Evolutionary conservation across 192 early-diverging fungal species (phyloP).

Genomic region (Coemansia javaensis): DNA sequence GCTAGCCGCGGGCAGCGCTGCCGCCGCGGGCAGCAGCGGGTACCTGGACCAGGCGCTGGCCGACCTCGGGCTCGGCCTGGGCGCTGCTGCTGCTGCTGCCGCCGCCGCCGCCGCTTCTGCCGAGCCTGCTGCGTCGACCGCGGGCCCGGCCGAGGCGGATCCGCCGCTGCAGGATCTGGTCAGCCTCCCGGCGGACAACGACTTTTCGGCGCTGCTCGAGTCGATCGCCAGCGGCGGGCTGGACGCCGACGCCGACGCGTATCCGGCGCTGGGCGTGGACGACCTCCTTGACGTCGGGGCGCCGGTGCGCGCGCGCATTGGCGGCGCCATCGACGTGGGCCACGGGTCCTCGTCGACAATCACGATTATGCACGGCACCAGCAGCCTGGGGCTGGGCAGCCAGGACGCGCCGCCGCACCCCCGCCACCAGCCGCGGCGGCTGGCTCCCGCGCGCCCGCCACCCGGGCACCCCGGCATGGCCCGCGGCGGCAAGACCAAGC

Average conservation of each 20-base stretch:
- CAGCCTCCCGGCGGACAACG: conserved; percentile 27
- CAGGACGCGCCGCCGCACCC: conserved; percentile 2
- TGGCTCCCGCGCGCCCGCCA: conserved; percentile 16
- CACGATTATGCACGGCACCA: conserved; percentile 40
- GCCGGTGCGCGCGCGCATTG: conserved; percentile 7
- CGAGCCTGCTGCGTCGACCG: neutral
- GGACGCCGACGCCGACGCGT: conserved; percentile 17
- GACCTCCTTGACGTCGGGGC: conserved; percentile 13
- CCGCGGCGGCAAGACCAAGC: conserved; percentile 9
- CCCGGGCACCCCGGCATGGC: conserved; percentile 31
- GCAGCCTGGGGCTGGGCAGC: conserved; percentile 22
- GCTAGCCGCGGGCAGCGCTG: conserved; percentile 8
- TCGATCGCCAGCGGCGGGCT: conserved; percentile 28
- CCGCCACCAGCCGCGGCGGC: neutral
- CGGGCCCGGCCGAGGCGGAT: conserved; percentile 1
- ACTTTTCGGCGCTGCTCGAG: conserved; percentile 47
- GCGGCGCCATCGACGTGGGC: conserved; percentile 4
- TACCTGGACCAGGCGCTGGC: conserved; percentile 34
- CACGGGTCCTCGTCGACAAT: conserved; percentile 48
- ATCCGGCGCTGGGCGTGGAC: conserved; percentile 25
- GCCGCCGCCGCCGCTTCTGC: neutral
- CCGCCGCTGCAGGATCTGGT: conserved; percentile 26
- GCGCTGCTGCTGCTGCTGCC: conserved; percentile 4
- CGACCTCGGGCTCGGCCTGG: conserved; percentile 34
- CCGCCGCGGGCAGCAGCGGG: conserved; percentile 15